Base-by-base conservation (phyloP, 768 basidiomycete genomes). In the Boletus subcaerulescens region DNA sequence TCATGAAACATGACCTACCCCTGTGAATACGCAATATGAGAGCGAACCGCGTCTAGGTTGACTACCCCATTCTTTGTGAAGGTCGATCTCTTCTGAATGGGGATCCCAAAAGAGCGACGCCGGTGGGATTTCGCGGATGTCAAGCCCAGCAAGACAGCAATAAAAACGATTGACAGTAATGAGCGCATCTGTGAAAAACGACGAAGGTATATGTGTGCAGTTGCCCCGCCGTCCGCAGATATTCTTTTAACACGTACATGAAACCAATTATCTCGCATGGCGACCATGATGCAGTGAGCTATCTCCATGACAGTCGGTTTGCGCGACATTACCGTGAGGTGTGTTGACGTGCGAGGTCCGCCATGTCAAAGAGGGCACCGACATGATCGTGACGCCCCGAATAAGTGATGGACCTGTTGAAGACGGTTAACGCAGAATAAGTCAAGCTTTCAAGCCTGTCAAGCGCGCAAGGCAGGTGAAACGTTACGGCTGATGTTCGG, bases 31-130 rank as follows among this genome's bases (percentile, higher is more conserved):
- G 60, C 53, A 5, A 68, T 4, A 45, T 70, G 58, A 17, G 57
- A 45, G 5, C 55, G 59, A 26, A 55, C 33, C 10, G 46, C 52
- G 8, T 47, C 44, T 9, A 68, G 40, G 33, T 70, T 48, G 45
- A 63, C 58, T 17, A 50, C 18, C 5, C 69, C 66, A 32, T 60
- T 44, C 15, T 12, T 47, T 3, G 44, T 40, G 7, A 66, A 18
- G 36, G 45, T 50, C 13, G 44, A 59, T 40, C 48, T 48, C 40
- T 62, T 68, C 4, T 50, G 48, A 6, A 70, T 54, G 0, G 64
- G 45, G 20, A 69, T 66, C 15, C 36, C 48, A 3, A 69, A 20
- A 12, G 52, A 46, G 5, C 47, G 20, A 55, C 14, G n/a, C n/a
- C n/a, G 51, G 45, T 54, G 52, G 3, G 61, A 26, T 24, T 4